A percentile compares a stretch with the other conserved stretches of the same genome.
Conservation (phyloP, 495 filamentous ascomycete species). For the Staphylotrichum tortipilum region DNA sequence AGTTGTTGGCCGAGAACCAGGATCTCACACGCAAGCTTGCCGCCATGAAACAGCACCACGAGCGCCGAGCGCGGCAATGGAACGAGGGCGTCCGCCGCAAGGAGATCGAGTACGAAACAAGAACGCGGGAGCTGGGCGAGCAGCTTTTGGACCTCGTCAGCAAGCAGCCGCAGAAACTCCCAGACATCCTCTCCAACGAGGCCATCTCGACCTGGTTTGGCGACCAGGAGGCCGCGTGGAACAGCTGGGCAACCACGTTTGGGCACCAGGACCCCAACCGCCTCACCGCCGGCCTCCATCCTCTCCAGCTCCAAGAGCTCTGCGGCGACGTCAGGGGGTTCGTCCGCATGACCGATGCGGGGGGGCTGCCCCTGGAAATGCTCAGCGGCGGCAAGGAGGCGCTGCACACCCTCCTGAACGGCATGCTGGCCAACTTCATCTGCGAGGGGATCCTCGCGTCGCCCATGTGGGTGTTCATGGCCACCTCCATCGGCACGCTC, state of each 20-base stretch:
- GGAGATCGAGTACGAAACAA: conserved; percentile 3
- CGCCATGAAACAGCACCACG: conserved; percentile 3
- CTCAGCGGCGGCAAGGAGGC: background rate
- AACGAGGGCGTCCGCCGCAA: conserved; percentile 2
- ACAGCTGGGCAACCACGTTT: background rate
- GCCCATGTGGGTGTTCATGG: conserved; percentile 10
- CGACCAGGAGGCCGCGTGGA: background rate
- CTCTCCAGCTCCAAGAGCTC: conserved; percentile 9
- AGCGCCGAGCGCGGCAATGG: background rate
- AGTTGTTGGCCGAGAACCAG: conserved; percentile 11
- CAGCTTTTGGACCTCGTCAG: background rate
- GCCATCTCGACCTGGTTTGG: conserved; percentile 6
- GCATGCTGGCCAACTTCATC: conserved; percentile 12
- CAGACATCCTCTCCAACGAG: background rate
- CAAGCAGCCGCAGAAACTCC: background rate
- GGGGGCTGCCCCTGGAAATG: background rate
- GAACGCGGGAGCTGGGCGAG: conserved; percentile 8
- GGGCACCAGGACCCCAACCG: conserved; percentile 1
- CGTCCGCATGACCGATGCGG: background rate
- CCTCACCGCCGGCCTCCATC: conserved; percentile 1
- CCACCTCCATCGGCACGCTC: background rate
- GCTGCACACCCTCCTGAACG: conserved; percentile 4
- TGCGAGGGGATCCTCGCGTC: background rate
- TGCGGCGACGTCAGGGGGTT: conserved; percentile 3
- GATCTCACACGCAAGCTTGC: conserved; percentile 6